A percentile compares a stretch with the other conserved stretches of the same genome.
phyloP scores from a whole-genome alignment of 768 basidiomycete genomes.

The Phallus indusiatus region DNA sequence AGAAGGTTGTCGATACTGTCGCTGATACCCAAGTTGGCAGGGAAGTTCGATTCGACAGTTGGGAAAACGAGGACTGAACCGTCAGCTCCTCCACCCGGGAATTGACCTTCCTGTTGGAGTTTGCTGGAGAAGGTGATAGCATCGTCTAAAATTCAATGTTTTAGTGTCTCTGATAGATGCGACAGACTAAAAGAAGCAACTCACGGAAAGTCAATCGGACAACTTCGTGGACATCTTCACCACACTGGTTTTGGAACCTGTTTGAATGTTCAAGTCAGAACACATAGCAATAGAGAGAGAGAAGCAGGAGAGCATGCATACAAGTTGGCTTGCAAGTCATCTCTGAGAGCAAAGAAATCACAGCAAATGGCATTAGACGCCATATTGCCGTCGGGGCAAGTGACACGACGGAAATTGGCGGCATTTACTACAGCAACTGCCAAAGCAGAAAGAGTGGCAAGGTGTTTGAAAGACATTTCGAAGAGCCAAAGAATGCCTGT shows the following conservation, averaged over 20 bases:
- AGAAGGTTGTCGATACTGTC: conserved; percentile 16
- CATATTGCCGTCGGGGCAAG: conserved; percentile 5
- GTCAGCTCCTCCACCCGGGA: conserved; percentile 18
- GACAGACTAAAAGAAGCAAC: background rate
- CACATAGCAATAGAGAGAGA: background rate
- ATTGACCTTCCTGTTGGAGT: background rate
- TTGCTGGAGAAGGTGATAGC: conserved; percentile 3
- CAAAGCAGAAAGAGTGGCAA: background rate
- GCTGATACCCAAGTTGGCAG: conserved; percentile 18
- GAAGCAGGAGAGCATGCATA: background rate
- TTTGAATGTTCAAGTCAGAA: background rate
- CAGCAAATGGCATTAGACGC: conserved; percentile 4
- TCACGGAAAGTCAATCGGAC: conserved; percentile 19
- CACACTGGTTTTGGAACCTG: conserved; percentile 19
- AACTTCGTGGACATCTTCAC: conserved; percentile 21
- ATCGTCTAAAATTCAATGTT: background rate
- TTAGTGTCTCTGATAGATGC: background rate
- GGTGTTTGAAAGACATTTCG: background rate
- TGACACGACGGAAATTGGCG: conserved; percentile 4
- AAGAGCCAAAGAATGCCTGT: background rate
- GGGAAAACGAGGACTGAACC: conserved; percentile 19
- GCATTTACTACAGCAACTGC: background rate
- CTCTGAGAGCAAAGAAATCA: conserved; percentile 5
- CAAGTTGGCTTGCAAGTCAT: conserved; percentile 8
- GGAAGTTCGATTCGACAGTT: conserved; percentile 16